Evolutionary conservation across 495 filamentous ascomycete genomes (phyloP), one percentile per base, ranked within the genome.

Genomic region (Pyronema domesticum): DNA sequence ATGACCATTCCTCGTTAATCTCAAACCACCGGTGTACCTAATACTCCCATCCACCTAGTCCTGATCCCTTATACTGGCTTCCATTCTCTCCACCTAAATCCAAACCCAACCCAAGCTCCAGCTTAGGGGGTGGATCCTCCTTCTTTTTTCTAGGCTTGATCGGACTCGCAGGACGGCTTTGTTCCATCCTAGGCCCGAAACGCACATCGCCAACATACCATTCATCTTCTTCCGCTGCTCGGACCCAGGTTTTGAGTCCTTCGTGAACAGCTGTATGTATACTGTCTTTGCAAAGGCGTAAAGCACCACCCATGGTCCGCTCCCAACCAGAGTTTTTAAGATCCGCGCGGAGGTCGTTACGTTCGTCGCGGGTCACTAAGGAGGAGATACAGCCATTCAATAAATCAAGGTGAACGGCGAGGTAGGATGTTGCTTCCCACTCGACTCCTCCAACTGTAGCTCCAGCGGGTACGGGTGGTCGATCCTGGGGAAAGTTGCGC

Each of bases 361-460:
- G 82, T 48, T 88, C 79, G 13, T 77, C 72, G 1, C 57, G 57
- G 0, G 83, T 82, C 1, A 86, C 83, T 6, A 91, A 73, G 51
- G 79, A 86, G n/a, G 91, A 85, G 58, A 96, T 69, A 54, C 96
- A 76, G 35, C 83, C 91, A 66, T 96, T 98, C 43, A 96, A 62
- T 13, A 98, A 79, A 69, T 96, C 93, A 9, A 98, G 72, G 62
- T 98, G 93, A 6, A 82, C 80, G 34, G 89, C 85, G 13, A 98
- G 73, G 62, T 98, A 98, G 68, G 89, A 94, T 8, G 91, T 95
- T 8, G 91, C 89, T 66, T 98, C 91, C 93, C 93, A 98, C 70
- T 98, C 91, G 10, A 98, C 91, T 47, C 93, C 91, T 40, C 91
- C 93, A 46, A 98, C 87, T 67, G 96, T 95, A 7, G 91, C 93